phyloP scores from a whole-genome alignment of 139 green algal species.

The Chlamydomonas asymmetrica region DNA sequence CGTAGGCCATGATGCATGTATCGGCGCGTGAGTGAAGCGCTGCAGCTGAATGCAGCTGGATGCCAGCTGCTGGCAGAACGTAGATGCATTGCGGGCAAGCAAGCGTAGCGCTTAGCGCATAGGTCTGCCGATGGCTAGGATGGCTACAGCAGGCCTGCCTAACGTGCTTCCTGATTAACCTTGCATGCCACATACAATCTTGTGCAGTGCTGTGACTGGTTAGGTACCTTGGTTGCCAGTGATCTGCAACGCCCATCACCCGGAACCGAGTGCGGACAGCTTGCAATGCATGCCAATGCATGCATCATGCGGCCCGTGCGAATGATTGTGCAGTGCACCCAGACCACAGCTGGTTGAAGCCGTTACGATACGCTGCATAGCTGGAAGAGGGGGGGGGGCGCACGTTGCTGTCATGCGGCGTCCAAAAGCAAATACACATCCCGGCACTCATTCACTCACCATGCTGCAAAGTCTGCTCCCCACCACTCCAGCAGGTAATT shows the following conservation, averaged over 20 bases:
- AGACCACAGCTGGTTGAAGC: neutral
- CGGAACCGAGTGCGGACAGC: too few species aligned
- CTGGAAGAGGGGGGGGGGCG: neutral
- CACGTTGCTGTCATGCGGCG: neutral
- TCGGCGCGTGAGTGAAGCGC: neutral
- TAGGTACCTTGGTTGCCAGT: too few species aligned
- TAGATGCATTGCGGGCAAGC: neutral
- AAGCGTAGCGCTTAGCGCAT: too few species aligned
- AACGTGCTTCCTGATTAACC: too few species aligned
- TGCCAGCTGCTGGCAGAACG: neutral
- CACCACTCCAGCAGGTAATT: slow-evolving; percentile 38
- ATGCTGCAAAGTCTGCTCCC: neutral
- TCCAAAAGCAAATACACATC: neutral
- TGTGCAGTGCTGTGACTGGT: too few species aligned
- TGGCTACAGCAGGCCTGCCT: too few species aligned
- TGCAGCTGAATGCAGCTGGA: too few species aligned
- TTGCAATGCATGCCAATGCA: too few species aligned
- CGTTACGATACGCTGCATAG: neutral
- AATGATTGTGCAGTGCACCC: neutral
- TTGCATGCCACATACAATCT: too few species aligned
- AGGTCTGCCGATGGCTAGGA: too few species aligned
- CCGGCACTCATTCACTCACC: neutral
- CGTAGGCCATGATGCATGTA: neutral
- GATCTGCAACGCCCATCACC: too few species aligned
- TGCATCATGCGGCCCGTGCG: too few species aligned